Evolutionary conservation across 179 eudicot species (phyloP), one percentile per base, ranked within the genome.

Genomic region (Silene noctiflora): DNA sequence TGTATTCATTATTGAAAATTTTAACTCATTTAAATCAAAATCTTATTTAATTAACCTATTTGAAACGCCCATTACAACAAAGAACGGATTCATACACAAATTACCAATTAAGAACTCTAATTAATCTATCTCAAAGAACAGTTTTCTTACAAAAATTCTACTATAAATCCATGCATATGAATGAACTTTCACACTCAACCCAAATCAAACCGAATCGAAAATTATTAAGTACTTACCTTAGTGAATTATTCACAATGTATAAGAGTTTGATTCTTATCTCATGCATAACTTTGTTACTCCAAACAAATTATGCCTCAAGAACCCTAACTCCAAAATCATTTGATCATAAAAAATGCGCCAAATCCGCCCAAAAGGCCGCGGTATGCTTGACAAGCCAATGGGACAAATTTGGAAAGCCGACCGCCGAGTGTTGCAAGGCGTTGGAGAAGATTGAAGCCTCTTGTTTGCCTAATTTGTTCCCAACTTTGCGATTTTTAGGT

Each of bases 401-500:
- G 75, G 33, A 48, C 29, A 33, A 73, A 3, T 8, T 59, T 1
- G 67, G 75, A 2, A 20, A 16, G 19, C 67, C 75, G 2, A 56
- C 51, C 11, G 29, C 67, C 7, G 67, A 53, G 1, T 73, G 75
- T 20, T 73, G 75, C 53, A 20, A 73, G 65, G 75, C 75, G 55
- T 73, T 73, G 63, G 64, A 16, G 19, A 20, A 58, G 1, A 72
- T 72, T 11, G 75, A 72, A 16, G 69, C 0, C 46, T 29, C 69
- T 29, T 44, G 51, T 44, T 44, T 44, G 13, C 51, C 51, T 3
- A 10, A 7, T 0, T 5, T 44, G 14, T 44, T 66, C 46, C 48
- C 69, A 13, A 17, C 19, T 12, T 31, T 1, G 17, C 69, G 46
- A 9, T 31, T 66, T 20, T 13, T 66, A 29, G 69, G 46, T 33